These are phyloP conservation scores for Lasiodiplodia sp. DNA, from an alignment of 2,329 filamentous ascomycete species.

Conservation along the genomic window DNA sequence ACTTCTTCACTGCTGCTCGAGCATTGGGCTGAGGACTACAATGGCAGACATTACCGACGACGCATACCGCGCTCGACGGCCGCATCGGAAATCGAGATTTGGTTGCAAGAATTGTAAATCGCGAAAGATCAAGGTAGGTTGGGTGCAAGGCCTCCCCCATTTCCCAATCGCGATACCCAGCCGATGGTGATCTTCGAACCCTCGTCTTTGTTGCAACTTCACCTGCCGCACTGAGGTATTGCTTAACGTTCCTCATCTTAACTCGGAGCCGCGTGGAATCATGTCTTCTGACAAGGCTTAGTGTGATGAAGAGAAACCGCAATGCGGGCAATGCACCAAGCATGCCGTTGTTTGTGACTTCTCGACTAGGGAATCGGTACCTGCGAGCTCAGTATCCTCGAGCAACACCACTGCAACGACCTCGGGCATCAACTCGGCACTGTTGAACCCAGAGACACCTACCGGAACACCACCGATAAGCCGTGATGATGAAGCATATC, in stretches of 20 bases:
- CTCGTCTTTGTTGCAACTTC: background rate
- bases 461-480: background rate
- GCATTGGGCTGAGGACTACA: too few species aligned
- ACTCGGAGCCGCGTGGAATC: background rate
- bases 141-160: background rate
- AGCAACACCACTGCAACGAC: conserved; percentile 15
- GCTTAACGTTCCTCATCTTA: too few species aligned
- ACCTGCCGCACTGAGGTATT: too few species aligned
- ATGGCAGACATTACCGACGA: background rate
- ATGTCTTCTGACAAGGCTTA: conserved; percentile 26
- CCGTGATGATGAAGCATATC: background rate
- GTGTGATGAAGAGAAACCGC: conserved; percentile 43
- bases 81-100: conserved; percentile 17
- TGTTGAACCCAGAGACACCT: background rate
- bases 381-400: conserved; percentile 7
- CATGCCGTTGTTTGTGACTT: conserved; percentile 40
- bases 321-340: conserved; percentile 42
- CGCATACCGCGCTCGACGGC: background rate
- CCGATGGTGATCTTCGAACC: background rate
- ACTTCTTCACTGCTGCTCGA: background rate
- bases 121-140: conserved; percentile 22
- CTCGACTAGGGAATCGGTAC: background rate
- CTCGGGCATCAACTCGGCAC: conserved; percentile 1
- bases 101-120: conserved; percentile 15
- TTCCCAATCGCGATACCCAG: background rate